Evolutionary conservation across 2,329 filamentous ascomycete genomes (phyloP).

Genomic region (Scolecobasidium constrictum): DNA sequence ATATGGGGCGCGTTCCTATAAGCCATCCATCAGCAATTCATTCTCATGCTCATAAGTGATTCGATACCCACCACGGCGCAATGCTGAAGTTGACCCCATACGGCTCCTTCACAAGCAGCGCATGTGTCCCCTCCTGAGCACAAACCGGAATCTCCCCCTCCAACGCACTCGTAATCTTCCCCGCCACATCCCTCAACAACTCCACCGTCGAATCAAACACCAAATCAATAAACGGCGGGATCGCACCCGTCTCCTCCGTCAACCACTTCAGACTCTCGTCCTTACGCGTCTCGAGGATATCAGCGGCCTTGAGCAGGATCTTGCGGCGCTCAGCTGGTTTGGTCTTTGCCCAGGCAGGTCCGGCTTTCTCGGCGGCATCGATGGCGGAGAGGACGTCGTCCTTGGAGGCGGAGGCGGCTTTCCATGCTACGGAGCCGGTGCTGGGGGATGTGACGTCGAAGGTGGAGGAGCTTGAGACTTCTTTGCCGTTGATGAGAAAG

Average conservation of each 20-base stretch:
- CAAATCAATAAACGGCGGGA: constrained; percentile 21
- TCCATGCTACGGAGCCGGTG: constrained; percentile 41
- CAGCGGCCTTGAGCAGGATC: constrained; percentile 59
- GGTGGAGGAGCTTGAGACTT: constrained; percentile 34
- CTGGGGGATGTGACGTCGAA: constrained; percentile 49
- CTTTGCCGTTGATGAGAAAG: constrained; percentile 38
- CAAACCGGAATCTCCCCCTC: constrained; percentile 36
- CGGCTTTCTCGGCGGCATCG: constrained; percentile 53
- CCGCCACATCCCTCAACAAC: constrained; percentile 42
- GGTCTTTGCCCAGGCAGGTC: constrained; percentile 56
- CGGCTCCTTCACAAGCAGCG: constrained; percentile 47
- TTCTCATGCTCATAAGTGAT: constrained; percentile 15
- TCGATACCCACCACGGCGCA: constrained; percentile 30
- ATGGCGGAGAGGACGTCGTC: constrained; percentile 45
- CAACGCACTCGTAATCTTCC: constrained; percentile 32
- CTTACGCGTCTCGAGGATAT: constrained; percentile 47
- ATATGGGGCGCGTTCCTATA: constrained; percentile 43
- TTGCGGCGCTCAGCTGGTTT: constrained; percentile 52
- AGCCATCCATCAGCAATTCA: background rate
- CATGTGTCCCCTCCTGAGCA: constrained; percentile 40
- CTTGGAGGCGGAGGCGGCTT: constrained; percentile 45
- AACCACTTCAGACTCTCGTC: constrained; percentile 53
- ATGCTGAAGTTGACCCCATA: constrained; percentile 31
- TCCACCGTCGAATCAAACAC: constrained; percentile 33
- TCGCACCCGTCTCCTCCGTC: constrained; percentile 45